Percentiles rank a stretch among this genome's conserved stretches.
Evolutionary conservation across 1,284 basidiomycete genomes (phyloP).

Genomic region (Ustilago hordei): DNA sequence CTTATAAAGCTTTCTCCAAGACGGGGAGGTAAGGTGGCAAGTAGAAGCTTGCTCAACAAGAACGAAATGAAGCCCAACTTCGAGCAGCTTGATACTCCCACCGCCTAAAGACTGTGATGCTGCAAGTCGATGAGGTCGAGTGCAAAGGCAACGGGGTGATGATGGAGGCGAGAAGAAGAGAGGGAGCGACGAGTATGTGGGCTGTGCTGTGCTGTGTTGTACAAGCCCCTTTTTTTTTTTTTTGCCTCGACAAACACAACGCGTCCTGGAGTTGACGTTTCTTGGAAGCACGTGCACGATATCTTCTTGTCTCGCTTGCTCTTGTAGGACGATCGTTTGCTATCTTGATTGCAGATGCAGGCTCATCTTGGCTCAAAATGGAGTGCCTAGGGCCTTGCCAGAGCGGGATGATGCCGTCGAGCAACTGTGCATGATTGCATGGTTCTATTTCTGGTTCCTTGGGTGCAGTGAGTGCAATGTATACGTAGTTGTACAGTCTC

Average conservation of each 20-base stretch:
- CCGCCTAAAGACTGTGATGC: not conserved
- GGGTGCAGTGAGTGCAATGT: not conserved
- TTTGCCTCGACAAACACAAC: conserved; percentile 1
- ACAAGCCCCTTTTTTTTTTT: conserved; percentile 11
- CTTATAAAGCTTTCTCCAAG: not conserved
- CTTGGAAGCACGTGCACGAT: not conserved
- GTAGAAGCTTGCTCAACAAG: conserved; percentile 22
- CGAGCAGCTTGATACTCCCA: not conserved
- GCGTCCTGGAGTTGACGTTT: not conserved
- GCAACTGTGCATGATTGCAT: no score
- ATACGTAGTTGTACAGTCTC: no score
- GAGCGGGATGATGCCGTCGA: no score
- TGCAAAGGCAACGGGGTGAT: not conserved
- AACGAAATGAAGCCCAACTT: conserved; percentile 3
- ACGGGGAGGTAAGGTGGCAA: not conserved
- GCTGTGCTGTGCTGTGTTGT: no score
- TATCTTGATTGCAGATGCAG: no score
- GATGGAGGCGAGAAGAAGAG: not conserved
- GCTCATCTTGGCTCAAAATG: no score
- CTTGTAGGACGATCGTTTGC: no score
- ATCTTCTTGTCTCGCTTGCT: not conserved
- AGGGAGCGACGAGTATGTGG: not conserved
- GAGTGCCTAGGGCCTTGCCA: no score
- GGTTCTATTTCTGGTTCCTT: no score
- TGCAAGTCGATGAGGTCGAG: not conserved